phyloP scores from a whole-genome alignment of 495 filamentous ascomycete species.

The Niebla homalea region DNA sequence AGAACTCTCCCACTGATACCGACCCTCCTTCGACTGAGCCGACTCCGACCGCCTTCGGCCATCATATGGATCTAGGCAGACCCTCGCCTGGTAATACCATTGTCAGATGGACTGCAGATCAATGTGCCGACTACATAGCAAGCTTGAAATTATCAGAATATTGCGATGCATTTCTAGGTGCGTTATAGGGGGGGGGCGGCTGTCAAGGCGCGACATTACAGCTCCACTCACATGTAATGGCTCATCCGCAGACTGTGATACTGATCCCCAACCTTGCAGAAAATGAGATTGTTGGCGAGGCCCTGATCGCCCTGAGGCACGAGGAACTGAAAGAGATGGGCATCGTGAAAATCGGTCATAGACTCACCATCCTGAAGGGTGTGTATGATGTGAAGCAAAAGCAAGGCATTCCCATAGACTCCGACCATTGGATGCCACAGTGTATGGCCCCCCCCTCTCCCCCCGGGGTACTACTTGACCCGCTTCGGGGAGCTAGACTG shows the following conservation, averaged over 20 bases:
- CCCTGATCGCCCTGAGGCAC: conserved; percentile 75
- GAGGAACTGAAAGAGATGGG: conserved; percentile 93
- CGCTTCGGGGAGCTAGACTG: conserved; percentile 1
- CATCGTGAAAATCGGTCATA: conserved; percentile 80
- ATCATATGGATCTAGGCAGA: conserved; percentile 49
- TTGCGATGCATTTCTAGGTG: conserved; percentile 66
- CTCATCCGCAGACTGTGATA: not conserved
- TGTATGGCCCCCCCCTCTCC: conserved; percentile 43
- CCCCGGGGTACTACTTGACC: not conserved
- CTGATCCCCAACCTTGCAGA: conserved; percentile 36
- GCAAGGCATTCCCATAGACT: conserved; percentile 79
- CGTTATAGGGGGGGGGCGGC: not conserved
- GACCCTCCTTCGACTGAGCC: conserved; percentile 71
- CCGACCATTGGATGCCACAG: conserved; percentile 85
- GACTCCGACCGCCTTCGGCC: conserved; percentile 75
- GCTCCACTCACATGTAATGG: conserved; percentile 13
- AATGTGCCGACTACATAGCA: conserved; percentile 75
- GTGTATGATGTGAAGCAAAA: conserved; percentile 92
- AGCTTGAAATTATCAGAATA: conserved; percentile 75
- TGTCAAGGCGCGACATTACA: not conserved
- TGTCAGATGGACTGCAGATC: conserved; percentile 75
- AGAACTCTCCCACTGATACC: conserved; percentile 68
- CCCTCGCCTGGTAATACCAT: conserved; percentile 63
- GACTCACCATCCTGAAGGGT: conserved; percentile 83
- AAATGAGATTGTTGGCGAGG: conserved; percentile 88